These are phyloP conservation scores for Peniophora sp. DNA, from an alignment of 1,284 basidiomycete species.

Conservation along the genomic window DNA sequence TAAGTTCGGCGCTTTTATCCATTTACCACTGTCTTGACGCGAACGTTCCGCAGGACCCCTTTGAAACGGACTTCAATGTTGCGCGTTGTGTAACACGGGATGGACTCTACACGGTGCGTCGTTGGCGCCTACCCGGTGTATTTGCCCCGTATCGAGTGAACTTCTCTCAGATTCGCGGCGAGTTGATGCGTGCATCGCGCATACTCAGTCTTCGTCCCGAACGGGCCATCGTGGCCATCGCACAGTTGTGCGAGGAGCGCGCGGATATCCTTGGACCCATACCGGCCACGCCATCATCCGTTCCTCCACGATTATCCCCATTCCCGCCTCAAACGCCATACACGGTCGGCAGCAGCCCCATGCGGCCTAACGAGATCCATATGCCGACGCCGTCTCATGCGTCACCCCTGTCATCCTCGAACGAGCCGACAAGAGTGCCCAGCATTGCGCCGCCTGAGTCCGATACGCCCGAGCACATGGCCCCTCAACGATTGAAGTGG, in stretches of 20 bases:
- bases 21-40: background rate
- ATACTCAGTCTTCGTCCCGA: constrained; percentile 75
- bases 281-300: constrained; percentile 32
- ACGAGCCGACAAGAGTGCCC: constrained; percentile 9
- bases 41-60: constrained; percentile 71
- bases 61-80: constrained; percentile 93
- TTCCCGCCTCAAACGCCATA: constrained; percentile 64
- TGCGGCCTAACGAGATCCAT: constrained; percentile 37
- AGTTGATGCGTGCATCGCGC: constrained; percentile 94
- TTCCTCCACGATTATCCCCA: constrained; percentile 44
- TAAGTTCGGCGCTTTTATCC: constrained; percentile 22
- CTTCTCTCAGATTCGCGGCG: constrained; percentile 83
- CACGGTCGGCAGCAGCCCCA: constrained; percentile 51
- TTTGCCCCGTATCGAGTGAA: constrained; percentile 1
- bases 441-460: constrained; percentile 12
- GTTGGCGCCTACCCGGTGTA: background rate
- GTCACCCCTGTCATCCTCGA: constrained; percentile 30
- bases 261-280: constrained; percentile 45
- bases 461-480: constrained; percentile 56
- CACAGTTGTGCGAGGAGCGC: constrained; percentile 79
- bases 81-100: constrained; percentile 95
- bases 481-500: constrained; percentile 68
- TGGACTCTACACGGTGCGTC: constrained; percentile 83
- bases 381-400: constrained; percentile 34
- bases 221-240: constrained; percentile 71